Conservation (phyloP, 192 early-diverging fungal species). For the Phycomyces blakesleeanus region DNA sequence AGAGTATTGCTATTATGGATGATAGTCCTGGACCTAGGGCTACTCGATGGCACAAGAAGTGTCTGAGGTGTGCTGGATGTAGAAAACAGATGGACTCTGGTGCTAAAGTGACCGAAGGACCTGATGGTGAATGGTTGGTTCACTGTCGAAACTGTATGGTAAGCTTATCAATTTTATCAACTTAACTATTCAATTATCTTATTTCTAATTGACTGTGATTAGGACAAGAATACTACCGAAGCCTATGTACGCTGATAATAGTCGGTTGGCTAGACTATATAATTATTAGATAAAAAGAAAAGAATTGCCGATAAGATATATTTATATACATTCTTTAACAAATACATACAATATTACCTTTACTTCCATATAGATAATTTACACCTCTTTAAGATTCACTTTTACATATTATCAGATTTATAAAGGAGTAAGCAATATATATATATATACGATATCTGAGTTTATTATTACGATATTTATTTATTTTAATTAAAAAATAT, state of each 20-base stretch:
- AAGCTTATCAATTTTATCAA: constrained; percentile 27
- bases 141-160: constrained; percentile 47
- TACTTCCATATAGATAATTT: too few species aligned
- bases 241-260: not conserved
- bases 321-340: too few species aligned
- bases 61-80: constrained; percentile 43
- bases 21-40: constrained; percentile 44
- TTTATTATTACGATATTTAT: too few species aligned
- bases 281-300: too few species aligned
- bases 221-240: not conserved
- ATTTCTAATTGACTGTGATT: not conserved
- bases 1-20: constrained; percentile 46
- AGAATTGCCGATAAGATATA: too few species aligned
- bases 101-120: constrained; percentile 33
- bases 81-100: constrained; percentile 49
- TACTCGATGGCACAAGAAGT: constrained; percentile 55
- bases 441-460: too few species aligned
- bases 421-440: too few species aligned
- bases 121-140: constrained; percentile 31
- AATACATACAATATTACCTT: too few species aligned
- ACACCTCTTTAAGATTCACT: too few species aligned
- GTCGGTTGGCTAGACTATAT: too few species aligned
- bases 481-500: too few species aligned
- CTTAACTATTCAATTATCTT: not conserved
- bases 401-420: too few species aligned